Base-by-base conservation (phyloP, 345 rosid genomes). In the Zanthoxylum bungeanum region DNA sequence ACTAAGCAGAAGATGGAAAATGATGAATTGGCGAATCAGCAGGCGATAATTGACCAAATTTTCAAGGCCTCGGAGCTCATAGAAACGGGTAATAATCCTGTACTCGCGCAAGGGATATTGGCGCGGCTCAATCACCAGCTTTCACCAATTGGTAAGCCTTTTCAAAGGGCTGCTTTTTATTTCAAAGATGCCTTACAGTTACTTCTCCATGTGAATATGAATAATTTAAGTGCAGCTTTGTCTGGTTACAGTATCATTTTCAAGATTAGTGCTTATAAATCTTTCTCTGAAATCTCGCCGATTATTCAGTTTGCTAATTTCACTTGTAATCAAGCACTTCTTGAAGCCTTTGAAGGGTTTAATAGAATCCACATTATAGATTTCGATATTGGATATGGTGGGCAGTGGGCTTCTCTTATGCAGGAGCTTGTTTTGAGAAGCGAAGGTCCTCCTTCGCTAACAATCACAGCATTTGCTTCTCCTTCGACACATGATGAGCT, bases 371-470 rank as follows among this genome's bases (percentile, higher is more conserved):
- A 94, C 85, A 83, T 94, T 75, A 53, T 94, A 49, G 97, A 93
- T 81, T 94, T 94, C 40, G 97, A 94, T 64, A 75, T 94, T 11
- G 97, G 97, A 2, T 91, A 80, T 60, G 98, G 98, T 12, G 94
- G 92, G 47, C 97, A 92, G 72, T 92, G 97, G 97, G 88, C 98
- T 21, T 94, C 98, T 71, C 73, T 94, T 21, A 90, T 94, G 89
- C 98, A 92, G 73, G 98, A 94, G 62, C 96, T 94, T 36, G 88
- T 86, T 33, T 73, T 86, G 53, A 76, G 83, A 73, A 85, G 68
- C 55, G 85, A 86, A 19, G 83, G 83, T 36, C 77, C 87, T 11
- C 82, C 94, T 44, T 87, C 87, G 0, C 85, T 94, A 1, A 91
- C 84, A 68, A 80, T 94, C 61, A 92, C 95, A 0, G 93, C 83